phyloP scores from a whole-genome alignment of 1,284 basidiomycete genomes.

The Microbotryomycetes sp. region DNA sequence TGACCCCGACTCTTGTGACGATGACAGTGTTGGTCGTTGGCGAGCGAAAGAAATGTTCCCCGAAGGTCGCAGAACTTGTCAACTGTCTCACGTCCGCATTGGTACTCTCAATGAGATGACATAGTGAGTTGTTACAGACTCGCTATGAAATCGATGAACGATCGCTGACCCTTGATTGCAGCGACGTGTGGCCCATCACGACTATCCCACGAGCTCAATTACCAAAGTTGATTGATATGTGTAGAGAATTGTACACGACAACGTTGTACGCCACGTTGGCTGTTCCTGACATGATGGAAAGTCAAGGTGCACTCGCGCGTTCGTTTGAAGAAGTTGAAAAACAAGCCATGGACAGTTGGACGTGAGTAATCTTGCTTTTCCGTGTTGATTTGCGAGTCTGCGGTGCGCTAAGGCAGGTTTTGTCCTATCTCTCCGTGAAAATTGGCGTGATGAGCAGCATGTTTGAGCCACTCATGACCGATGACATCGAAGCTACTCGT shows the following conservation, averaged over 20 bases:
- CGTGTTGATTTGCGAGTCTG: neutral
- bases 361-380: conserved; percentile 5
- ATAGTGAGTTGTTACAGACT: conserved; percentile 19
- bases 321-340: conserved; percentile 22
- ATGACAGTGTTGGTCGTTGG: conserved; percentile 25
- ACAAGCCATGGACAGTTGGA: conserved; percentile 20
- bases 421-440: too few species aligned
- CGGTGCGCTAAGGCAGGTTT: neutral
- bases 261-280: conserved; percentile 16
- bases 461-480: conserved; percentile 14
- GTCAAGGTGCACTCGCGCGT: conserved; percentile 11
- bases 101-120: conserved; percentile 22
- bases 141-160: conserved; percentile 6
- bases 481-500: conserved; percentile 11
- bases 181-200: conserved; percentile 3
- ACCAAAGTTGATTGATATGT: conserved; percentile 5
- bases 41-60: conserved; percentile 27
- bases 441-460: conserved; percentile 3
- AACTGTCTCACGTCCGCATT: conserved; percentile 18
- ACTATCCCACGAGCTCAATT: neutral
- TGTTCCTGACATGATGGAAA: conserved; percentile 29
- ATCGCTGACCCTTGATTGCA: neutral
- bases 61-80: conserved; percentile 18
- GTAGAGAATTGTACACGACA: conserved; percentile 17
- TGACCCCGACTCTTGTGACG: too few species aligned